Evolutionary conservation across 1,284 basidiomycete genomes (phyloP).

Genomic region (Ganoderma multipileum): DNA sequence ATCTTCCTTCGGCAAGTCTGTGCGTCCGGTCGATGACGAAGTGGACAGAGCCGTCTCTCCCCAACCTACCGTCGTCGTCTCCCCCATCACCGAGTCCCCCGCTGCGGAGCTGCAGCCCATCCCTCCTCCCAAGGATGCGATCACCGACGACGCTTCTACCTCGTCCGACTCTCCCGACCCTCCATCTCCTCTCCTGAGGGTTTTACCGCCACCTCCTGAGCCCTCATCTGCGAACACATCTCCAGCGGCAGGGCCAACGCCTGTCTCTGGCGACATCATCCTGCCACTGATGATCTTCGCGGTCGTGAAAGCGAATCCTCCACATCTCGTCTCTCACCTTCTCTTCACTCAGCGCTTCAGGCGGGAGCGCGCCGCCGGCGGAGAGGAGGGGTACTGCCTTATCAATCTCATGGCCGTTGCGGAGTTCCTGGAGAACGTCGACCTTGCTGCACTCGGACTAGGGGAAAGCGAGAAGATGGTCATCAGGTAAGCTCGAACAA

Average conservation of each 20-base stretch:
- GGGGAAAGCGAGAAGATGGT: conserved; percentile 69
- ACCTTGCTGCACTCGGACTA: conserved; percentile 83
- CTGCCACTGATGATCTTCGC: conserved; percentile 91
- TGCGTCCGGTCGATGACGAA: conserved; percentile 29
- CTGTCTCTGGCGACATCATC: conserved; percentile 80
- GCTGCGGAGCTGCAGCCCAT: conserved; percentile 21
- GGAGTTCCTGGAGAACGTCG: conserved; percentile 93
- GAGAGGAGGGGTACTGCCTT: conserved; percentile 90
- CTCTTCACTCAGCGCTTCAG: conserved; percentile 89
- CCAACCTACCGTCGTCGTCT: conserved; percentile 40
- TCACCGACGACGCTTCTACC: conserved; percentile 20
- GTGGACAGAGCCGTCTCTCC: conserved; percentile 30
- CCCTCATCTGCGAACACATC: conserved; percentile 15
- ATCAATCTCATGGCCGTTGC: conserved; percentile 94
- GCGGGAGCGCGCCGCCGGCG: conserved; percentile 68
- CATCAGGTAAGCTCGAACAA: conserved; percentile 50
- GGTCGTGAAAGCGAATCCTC: conserved; percentile 90
- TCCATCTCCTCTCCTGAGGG: conserved; percentile 36
- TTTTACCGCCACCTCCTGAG: conserved; percentile 38
- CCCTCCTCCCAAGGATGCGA: conserved; percentile 14
- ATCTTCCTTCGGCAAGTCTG: conserved; percentile 34
- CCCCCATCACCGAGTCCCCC: conserved; percentile 32
- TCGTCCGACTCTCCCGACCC: conserved; percentile 22
- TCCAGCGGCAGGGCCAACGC: conserved; percentile 42
- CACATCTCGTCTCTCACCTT: conserved; percentile 84